Conservation (phyloP, 192 early-diverging fungal species). For the Rhizophagus sp. region DNA sequence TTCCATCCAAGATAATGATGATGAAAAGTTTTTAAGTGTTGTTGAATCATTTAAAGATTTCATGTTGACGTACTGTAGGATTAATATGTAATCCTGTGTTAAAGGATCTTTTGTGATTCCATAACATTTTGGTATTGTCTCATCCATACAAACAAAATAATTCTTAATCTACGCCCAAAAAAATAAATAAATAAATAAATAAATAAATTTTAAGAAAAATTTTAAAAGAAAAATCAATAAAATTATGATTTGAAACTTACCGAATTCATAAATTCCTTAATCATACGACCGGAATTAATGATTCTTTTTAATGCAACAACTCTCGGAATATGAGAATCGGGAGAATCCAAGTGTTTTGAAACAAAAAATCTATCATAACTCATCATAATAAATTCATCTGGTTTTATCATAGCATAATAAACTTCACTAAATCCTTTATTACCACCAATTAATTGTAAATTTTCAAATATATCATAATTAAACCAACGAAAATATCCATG, state of each 20-base stretch:
- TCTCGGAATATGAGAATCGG: background rate
- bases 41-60: background rate
- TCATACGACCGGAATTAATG: background rate
- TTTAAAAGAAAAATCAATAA: too few relatives aligned
- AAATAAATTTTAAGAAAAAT: background rate
- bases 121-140: background rate
- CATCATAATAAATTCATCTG: background rate
- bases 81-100: background rate
- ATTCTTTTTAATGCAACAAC: slow-evolving; percentile 3
- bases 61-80: background rate
- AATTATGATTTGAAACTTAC: background rate
- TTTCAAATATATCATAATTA: background rate
- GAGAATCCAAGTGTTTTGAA: background rate
- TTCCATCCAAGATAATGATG: background rate
- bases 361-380: background rate
- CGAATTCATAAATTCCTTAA: background rate
- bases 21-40: background rate
- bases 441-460: background rate
- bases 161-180: background rate
- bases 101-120: slow-evolving; percentile 9
- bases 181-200: too few relatives aligned
- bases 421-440: background rate
- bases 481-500: background rate
- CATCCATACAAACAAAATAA: background rate
- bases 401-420: background rate